Conservation (phyloP, 257 asterid genomes). For the Sherardia arvensis region DNA sequence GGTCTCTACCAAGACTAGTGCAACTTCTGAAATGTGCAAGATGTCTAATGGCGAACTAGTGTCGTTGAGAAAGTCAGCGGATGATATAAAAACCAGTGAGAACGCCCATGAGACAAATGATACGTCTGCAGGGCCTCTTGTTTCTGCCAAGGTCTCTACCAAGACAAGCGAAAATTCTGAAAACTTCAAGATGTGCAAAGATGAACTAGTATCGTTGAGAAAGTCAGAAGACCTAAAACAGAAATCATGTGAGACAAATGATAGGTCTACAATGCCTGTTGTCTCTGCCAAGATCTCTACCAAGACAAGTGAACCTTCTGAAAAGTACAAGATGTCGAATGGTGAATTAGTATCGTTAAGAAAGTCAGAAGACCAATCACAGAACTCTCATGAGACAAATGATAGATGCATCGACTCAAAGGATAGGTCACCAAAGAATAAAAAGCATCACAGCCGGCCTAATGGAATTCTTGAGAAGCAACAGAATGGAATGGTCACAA, state of each 20-base stretch:
- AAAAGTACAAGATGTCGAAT: conserved; percentile 31
- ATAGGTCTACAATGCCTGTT: conserved; percentile 10
- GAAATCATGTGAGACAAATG: background rate
- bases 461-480: conserved; percentile 38
- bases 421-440: conserved; percentile 1
- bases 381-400: conserved; percentile 28
- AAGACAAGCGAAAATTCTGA: conserved; percentile 31
- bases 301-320: conserved; percentile 30
- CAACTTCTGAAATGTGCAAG: conserved; percentile 24
- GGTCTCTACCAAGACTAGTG: conserved; percentile 35
- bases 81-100: conserved; percentile 23
- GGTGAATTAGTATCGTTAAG: conserved; percentile 26
- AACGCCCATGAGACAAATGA: conserved; percentile 28
- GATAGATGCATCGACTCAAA: conserved; percentile 10
- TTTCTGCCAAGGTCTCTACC: conserved; percentile 35
- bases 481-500: conserved; percentile 35
- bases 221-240: background rate
- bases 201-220: background rate
- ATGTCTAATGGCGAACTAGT: conserved; percentile 37
- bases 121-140: conserved; percentile 32
- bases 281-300: conserved; percentile 36
- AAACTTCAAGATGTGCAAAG: conserved; percentile 4
- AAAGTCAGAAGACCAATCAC: conserved; percentile 30
- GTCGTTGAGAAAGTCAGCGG: conserved; percentile 25
- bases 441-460: conserved; percentile 23